Evolutionary conservation across 331 rosid species (phyloP), one percentile per base, ranked within the genome.

Genomic region (Acacia concinna): DNA sequence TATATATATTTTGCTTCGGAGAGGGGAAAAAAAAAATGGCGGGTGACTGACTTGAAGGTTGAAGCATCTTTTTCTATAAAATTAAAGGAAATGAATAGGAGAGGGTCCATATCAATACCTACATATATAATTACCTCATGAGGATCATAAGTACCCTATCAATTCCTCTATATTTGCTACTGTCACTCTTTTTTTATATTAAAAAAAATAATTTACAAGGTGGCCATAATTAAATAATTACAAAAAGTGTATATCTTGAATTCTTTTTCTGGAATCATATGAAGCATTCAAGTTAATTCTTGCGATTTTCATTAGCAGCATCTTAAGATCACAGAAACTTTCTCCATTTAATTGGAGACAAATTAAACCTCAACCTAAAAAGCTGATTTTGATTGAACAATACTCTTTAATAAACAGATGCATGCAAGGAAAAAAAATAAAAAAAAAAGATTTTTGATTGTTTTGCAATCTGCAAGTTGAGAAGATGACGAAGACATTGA

Each of bases 141-240:
- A 85, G 69, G 77, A 54, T 38, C 71, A 85, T 74, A 67, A 85
- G 86, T 85, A 44, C 86, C 18, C 88, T 75, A 81, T 81, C 84
- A 65, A 75, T 75, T 82, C 68, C 56, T 68, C 81, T 71, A 44
- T 69, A 65, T 78, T 74, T 78, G 78, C 70, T 25, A 81, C 83
- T 47, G 4, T 32, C 30, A 3, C 23, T 5, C 6, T 38, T 38
- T 35, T 6, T 44, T 13, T 11, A 54, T 0, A 52, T 18, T 18
- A 21, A 77, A 47, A 75, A 60, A 77, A 21, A 57, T 69, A n/a
- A 40, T 68, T 23, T 73, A 54, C 76, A 84, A 71, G 67, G 54
- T 7, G 74, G 52, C 46, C 47, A 46, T 74, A 12, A 72, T 23
- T 56, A 56, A 77, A 84, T 68, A 60, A 84, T 81, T 38, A 27